Evolutionary conservation across 192 early-diverging fungal genomes (phyloP).

Genomic region (Backusella circina): DNA sequence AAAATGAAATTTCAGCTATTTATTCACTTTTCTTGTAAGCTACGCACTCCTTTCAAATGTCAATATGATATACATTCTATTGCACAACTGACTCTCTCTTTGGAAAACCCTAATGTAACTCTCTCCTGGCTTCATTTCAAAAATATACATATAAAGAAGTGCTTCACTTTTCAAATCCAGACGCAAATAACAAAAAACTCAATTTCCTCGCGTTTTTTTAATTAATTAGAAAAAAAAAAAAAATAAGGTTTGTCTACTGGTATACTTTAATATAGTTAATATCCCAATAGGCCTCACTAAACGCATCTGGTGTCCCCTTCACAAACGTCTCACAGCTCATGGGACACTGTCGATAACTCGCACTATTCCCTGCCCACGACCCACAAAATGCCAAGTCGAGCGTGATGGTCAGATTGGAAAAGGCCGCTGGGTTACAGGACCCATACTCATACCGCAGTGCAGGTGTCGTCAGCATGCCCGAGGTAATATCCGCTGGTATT

Average conservation of each 20-base stretch:
- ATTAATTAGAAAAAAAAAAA: neutral
- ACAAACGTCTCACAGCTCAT: neutral
- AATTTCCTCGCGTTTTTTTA: neutral
- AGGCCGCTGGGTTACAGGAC: neutral
- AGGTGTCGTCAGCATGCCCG: neutral
- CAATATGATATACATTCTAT: too few species aligned
- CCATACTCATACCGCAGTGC: neutral
- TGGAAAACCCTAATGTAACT: neutral
- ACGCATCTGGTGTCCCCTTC: neutral
- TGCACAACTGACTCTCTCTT: neutral
- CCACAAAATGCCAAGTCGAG: neutral
- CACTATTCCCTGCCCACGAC: neutral
- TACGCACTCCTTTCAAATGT: too few species aligned
- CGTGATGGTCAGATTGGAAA: neutral
- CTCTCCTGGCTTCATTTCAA: too few species aligned
- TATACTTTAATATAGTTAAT: neutral
- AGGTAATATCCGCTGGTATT: neutral
- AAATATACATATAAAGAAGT: too few species aligned
- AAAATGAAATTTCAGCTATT: too few species aligned
- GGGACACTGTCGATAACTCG: neutral
- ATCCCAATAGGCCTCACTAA: neutral
- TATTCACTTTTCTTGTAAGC: too few species aligned
- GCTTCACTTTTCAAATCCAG: neutral
- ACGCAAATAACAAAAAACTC: too few species aligned
- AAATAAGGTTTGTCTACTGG: neutral